Evolutionary conservation across 2,329 filamentous ascomycete genomes (phyloP).

Genomic region (Monosporascus cannonballus): DNA sequence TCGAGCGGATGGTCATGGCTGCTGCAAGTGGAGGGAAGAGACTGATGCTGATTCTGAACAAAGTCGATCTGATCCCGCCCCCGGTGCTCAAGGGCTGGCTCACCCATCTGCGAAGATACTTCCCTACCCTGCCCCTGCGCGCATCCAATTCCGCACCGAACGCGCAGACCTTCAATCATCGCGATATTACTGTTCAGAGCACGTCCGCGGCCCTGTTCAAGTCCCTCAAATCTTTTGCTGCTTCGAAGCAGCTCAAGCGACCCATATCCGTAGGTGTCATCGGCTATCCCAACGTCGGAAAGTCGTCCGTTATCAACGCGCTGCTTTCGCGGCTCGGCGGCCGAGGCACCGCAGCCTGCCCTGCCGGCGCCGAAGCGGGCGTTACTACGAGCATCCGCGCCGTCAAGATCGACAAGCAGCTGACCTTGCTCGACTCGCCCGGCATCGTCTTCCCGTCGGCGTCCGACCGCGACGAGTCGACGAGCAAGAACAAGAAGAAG

Average conservation of each 20-base stretch:
- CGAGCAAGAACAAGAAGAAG: constrained; percentile 31
- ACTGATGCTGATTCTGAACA: constrained; percentile 88
- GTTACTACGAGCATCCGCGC: constrained; percentile 83
- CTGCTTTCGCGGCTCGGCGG: constrained; percentile 71
- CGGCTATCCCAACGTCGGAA: constrained; percentile 92
- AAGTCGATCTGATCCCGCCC: constrained; percentile 85
- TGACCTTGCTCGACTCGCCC: constrained; percentile 88
- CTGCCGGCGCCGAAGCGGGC: constrained; percentile 84
- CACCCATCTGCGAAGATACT: constrained; percentile 75
- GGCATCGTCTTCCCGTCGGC: constrained; percentile 88
- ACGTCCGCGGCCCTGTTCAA: constrained; percentile 82
- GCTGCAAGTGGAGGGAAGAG: constrained; percentile 77
- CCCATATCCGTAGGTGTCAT: constrained; percentile 89
- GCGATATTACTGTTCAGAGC: constrained; percentile 77
- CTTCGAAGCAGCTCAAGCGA: constrained; percentile 77
- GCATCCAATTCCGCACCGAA: constrained; percentile 78
- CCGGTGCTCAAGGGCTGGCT: constrained; percentile 81
- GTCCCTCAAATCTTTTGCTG: constrained; percentile 83
- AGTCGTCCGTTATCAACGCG: constrained; percentile 94
- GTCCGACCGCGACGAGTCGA: constrained; percentile 12
- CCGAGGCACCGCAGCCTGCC: constrained; percentile 64
- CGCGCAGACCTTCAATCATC: constrained; percentile 87
- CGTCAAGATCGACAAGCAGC: constrained; percentile 91
- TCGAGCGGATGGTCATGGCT: constrained; percentile 89
- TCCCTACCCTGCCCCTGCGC: constrained; percentile 84